These are phyloP conservation scores for Suillus clintonianus DNA, from an alignment of 768 basidiomycete genomes.

Conservation along the genomic window DNA sequence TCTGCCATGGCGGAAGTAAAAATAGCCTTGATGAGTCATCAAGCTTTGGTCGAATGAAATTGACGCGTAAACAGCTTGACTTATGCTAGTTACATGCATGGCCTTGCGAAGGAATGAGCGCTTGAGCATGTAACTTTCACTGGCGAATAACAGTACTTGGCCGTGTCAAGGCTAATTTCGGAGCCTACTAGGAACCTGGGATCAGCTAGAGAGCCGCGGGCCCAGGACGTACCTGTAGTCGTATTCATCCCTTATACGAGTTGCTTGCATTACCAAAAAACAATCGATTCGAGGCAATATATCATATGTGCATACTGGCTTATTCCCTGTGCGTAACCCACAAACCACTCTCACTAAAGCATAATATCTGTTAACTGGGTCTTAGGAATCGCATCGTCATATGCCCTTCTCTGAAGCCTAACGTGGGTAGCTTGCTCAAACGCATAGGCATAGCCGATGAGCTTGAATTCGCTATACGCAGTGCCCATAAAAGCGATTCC, in stretches of 20 bases:
- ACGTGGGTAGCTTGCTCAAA: conserved; percentile 59
- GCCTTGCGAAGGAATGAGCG: too few species aligned
- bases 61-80: too few species aligned
- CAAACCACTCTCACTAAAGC: neutral
- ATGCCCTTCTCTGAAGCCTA: conserved; percentile 48
- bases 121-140: too few species aligned
- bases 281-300: neutral
- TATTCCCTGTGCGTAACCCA: conserved; percentile 22
- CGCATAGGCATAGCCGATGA: conserved; percentile 47
- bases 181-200: conserved; percentile 18
- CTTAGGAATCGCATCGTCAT: conserved; percentile 53
- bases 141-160: too few species aligned
- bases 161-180: too few species aligned
- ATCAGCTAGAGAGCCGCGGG: neutral
- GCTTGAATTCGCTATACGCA: conserved; percentile 44
- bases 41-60: neutral
- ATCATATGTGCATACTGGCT: neutral
- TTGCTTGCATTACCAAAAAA: neutral
- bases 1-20: conserved; percentile 24
- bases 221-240: neutral
- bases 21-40: conserved; percentile 8
- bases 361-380: conserved; percentile 46
- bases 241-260: neutral
- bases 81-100: too few species aligned
- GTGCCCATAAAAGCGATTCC: conserved; percentile 47